phyloP scores from a whole-genome alignment of 1,139 yeast species.

The Tardiomyces blankii region DNA sequence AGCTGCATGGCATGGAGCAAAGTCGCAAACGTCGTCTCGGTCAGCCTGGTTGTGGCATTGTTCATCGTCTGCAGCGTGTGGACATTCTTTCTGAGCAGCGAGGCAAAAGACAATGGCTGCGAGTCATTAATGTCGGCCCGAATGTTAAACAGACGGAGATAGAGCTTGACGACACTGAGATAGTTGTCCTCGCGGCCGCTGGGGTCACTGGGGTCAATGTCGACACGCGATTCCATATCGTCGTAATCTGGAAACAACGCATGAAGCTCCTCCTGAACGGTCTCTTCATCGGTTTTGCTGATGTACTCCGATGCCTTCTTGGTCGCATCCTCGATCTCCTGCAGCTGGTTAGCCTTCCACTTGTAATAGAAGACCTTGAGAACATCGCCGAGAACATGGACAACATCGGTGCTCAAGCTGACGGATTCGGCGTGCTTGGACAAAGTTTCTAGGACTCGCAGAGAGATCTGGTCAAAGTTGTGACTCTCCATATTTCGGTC shows the following conservation, averaged over 20 bases:
- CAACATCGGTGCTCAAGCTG: background rate
- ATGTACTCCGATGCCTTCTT: conserved; percentile 49
- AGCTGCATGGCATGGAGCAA: background rate
- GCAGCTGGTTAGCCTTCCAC: conserved; percentile 46
- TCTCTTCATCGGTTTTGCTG: conserved; percentile 42
- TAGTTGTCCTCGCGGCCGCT: conserved; percentile 4
- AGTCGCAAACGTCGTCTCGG: background rate
- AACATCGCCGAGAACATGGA: conserved; percentile 29
- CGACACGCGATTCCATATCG: conserved; percentile 24
- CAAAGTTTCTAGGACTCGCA: too few species aligned
- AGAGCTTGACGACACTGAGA: conserved; percentile 1
- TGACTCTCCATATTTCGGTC: too few species aligned
- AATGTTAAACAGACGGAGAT: background rate
- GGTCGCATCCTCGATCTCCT: conserved; percentile 56
- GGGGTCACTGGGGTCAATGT: background rate
- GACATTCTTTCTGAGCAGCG: background rate
- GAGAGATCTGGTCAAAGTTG: too few species aligned
- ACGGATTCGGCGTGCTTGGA: too few species aligned
- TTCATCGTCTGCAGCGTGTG: background rate
- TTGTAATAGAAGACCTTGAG: conserved; percentile 44
- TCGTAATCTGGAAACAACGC: conserved; percentile 82
- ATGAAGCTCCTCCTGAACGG: conserved; percentile 62
- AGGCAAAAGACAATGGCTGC: background rate
- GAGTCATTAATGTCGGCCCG: background rate
- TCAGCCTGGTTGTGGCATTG: background rate